phyloP scores from a whole-genome alignment of 345 rosid species.

The Brassica napus region DNA sequence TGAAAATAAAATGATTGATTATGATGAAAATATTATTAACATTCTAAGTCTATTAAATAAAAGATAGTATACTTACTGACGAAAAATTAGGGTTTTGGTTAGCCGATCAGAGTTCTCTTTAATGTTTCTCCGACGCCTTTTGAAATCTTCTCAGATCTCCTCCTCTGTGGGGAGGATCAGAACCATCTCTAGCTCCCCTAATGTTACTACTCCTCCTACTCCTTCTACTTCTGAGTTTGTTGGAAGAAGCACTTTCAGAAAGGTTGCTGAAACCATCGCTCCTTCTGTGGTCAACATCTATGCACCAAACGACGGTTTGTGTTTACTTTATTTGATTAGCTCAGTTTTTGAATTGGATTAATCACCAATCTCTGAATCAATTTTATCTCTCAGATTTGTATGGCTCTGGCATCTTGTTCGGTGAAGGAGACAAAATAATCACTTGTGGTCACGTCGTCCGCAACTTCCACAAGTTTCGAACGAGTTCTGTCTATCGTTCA shows the following conservation, averaged over 20 bases:
- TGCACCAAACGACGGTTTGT: not conserved
- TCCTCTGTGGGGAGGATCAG: not conserved
- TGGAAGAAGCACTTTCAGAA: not conserved
- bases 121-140: not conserved
- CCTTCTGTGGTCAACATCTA: not conserved
- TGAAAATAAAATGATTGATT: no score
- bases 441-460: not conserved
- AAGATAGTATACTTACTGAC: not conserved
- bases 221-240: not conserved
- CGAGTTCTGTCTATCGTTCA: no score
- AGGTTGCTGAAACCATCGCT: not conserved
- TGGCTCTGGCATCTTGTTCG: not conserved
- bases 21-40: no score
- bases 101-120: not conserved
- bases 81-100: not conserved
- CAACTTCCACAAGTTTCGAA: not conserved
- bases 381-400: not conserved
- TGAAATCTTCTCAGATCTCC: not conserved
- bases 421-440: not conserved
- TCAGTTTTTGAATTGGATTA: not conserved
- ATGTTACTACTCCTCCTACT: not conserved
- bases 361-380: not conserved
- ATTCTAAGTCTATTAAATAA: no score
- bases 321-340: not conserved
- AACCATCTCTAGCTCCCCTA: not conserved